Evolutionary conservation across 768 basidiomycete species (phyloP).

Genomic region (Exidia glandulosa): DNA sequence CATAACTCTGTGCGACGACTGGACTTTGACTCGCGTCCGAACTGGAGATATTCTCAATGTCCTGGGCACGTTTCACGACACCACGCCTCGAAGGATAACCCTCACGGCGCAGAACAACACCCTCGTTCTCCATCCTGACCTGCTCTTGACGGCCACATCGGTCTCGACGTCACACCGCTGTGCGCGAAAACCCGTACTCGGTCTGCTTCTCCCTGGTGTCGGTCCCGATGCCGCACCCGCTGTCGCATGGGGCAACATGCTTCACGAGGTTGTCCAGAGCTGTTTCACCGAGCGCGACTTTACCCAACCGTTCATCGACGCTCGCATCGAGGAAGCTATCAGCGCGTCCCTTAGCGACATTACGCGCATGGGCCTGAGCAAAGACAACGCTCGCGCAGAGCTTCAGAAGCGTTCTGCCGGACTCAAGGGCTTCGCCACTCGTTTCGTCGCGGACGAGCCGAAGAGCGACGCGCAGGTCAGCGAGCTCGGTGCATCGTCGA

Average conservation of each 20-base stretch:
- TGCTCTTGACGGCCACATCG: slow-evolving; percentile 82
- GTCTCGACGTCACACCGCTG: slow-evolving; percentile 79
- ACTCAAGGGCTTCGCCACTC: slow-evolving; percentile 48
- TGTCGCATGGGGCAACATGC: slow-evolving; percentile 82
- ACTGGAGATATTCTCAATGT: slow-evolving; percentile 76
- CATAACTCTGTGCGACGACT: slow-evolving; percentile 67
- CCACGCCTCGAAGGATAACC: slow-evolving; percentile 34
- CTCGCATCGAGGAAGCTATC: slow-evolving; percentile 46
- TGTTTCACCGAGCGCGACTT: slow-evolving; percentile 54
- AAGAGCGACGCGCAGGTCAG: slow-evolving; percentile 33
- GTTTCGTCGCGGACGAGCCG: slow-evolving; percentile 53
- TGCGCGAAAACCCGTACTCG: slow-evolving; percentile 75
- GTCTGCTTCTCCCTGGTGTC: slow-evolving; percentile 36
- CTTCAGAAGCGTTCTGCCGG: slow-evolving; percentile 53
- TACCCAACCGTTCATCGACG: slow-evolving; percentile 53
- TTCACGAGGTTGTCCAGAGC: slow-evolving; percentile 83
- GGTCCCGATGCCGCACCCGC: slow-evolving; percentile 48
- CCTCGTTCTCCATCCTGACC: slow-evolving; percentile 84
- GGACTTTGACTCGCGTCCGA: slow-evolving; percentile 25
- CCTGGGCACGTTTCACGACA: slow-evolving; percentile 35
- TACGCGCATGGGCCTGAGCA: slow-evolving; percentile 41
- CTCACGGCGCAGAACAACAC: slow-evolving; percentile 57
- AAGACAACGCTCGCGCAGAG: slow-evolving; percentile 58
- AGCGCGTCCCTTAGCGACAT: slow-evolving; percentile 40
- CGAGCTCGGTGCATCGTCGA: slow-evolving; percentile 7